Percentiles rank a stretch among this genome's conserved stretches.
Evolutionary conservation across 2,329 filamentous ascomycete species (phyloP).

Genomic region (Drechslerella coelobrocha): DNA sequence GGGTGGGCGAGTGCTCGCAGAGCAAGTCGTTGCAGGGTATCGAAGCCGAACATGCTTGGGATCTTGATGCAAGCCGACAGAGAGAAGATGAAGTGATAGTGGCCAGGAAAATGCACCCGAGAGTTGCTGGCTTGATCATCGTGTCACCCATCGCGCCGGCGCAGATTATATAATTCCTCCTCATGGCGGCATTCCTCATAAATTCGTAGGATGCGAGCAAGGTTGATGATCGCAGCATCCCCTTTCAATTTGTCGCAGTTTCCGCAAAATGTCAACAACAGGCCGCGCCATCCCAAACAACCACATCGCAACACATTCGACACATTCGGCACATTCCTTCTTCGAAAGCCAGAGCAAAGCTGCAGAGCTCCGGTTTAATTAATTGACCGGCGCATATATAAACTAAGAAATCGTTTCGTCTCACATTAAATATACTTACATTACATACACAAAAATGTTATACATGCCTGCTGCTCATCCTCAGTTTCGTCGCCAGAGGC

Average conservation of each 20-base stretch:
- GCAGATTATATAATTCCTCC: not conserved
- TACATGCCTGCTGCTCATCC: not conserved
- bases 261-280: too few species aligned
- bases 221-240: too few species aligned
- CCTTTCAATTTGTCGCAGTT: too few species aligned
- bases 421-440: not conserved
- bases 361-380: too few species aligned
- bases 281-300: too few species aligned
- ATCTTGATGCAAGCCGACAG: too few species aligned
- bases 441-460: not conserved
- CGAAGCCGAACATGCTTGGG: constrained; percentile 29
- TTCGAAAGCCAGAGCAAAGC: too few species aligned
- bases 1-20: constrained; percentile 18
- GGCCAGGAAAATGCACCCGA: not conserved
- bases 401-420: too few species aligned
- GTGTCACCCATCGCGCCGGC: not conserved
- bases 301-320: too few species aligned
- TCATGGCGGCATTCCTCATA: not conserved
- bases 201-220: not conserved
- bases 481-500: constrained; percentile 1
- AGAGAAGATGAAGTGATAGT: constrained; percentile 3
- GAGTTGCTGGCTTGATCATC: not conserved
- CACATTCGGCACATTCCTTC: too few species aligned
- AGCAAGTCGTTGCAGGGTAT: constrained; percentile 23
- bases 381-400: too few species aligned